phyloP scores from a whole-genome alignment of 768 basidiomycete species.

The Leccinum imitatum region DNA sequence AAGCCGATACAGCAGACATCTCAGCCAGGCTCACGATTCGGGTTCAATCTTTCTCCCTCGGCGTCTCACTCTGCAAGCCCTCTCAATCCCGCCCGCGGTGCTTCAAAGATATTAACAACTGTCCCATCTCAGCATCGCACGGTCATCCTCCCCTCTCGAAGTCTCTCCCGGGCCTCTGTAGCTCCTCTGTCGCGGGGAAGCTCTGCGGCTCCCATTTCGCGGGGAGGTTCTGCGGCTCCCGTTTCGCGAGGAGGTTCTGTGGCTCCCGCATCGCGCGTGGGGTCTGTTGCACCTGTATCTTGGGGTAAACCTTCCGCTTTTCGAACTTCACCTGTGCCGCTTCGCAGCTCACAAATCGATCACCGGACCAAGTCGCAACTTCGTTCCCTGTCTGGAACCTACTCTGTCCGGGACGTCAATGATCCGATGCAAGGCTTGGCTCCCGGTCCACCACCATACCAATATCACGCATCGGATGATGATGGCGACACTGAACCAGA shows the following conservation, averaged over 20 bases:
- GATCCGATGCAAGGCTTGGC: background rate
- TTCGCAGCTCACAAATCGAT: background rate
- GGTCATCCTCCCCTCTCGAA: background rate
- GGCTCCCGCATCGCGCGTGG: background rate
- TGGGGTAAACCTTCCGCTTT: too few relatives aligned
- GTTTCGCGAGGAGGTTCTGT: background rate
- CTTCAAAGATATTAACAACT: background rate
- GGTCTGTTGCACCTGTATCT: background rate
- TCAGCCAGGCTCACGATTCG: background rate
- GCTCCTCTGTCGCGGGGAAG: background rate
- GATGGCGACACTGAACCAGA: background rate
- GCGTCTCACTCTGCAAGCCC: background rate
- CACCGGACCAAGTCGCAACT: background rate
- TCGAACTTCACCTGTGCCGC: background rate
- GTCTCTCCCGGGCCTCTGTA: background rate
- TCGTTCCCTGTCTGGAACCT: background rate
- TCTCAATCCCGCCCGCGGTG: background rate
- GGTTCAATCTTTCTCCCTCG: background rate
- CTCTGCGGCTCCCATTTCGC: background rate
- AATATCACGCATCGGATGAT: background rate
- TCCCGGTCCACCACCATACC: background rate
- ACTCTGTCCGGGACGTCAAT: background rate
- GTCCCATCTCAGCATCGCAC: background rate
- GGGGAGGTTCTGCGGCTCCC: background rate
- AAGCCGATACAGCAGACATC: background rate